Percentiles rank a stretch among this genome's conserved stretches.
phyloP scores from a whole-genome alignment of 352 stramenopile genomes.

The Globisporangium canariense region DNA sequence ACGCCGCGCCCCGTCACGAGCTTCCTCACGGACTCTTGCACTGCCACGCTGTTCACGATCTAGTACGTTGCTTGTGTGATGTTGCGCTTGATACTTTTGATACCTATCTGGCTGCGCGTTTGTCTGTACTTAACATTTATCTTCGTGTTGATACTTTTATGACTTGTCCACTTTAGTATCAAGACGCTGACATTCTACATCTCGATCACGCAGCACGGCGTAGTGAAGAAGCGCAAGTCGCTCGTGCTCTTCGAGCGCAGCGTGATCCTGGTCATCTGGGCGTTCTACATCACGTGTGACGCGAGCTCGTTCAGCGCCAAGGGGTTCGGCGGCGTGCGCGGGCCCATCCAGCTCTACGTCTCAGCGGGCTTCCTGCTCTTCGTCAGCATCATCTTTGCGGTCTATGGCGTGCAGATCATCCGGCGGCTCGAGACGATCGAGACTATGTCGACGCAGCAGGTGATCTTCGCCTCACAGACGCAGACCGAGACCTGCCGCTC shows the following conservation, averaged over 20 bases:
- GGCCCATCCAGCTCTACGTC: slow-evolving; percentile 19
- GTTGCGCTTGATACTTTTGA: background rate
- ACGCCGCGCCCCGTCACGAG: slow-evolving; percentile 33
- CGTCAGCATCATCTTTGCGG: slow-evolving; percentile 24
- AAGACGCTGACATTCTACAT: slow-evolving; percentile 56
- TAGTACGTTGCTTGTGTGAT: slow-evolving; percentile 32
- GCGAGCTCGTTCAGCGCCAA: slow-evolving; percentile 32
- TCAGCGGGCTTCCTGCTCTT: slow-evolving; percentile 20
- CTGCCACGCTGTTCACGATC: slow-evolving; percentile 52
- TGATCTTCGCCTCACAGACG: slow-evolving; percentile 1
- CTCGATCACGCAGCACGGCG: slow-evolving; percentile 51
- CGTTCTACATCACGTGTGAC: slow-evolving; percentile 36
- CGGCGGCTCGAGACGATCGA: slow-evolving; percentile 41
- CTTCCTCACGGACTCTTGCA: slow-evolving; percentile 59
- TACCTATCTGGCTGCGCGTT: background rate
- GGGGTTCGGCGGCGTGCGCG: slow-evolving; percentile 30
- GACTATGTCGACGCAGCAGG: slow-evolving; percentile 22
- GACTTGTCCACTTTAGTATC: slow-evolving; percentile 24
- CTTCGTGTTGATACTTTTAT: background rate
- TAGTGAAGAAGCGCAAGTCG: slow-evolving; percentile 24
- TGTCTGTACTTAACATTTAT: background rate
- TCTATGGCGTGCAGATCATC: slow-evolving; percentile 37
- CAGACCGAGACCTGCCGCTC: slow-evolving; percentile 7
- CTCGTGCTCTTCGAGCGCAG: slow-evolving; percentile 27
- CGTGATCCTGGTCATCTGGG: slow-evolving; percentile 31